Evolutionary conservation across 2,329 filamentous ascomycete genomes (phyloP).

Genomic region (Aspergillus vadensis): DNA sequence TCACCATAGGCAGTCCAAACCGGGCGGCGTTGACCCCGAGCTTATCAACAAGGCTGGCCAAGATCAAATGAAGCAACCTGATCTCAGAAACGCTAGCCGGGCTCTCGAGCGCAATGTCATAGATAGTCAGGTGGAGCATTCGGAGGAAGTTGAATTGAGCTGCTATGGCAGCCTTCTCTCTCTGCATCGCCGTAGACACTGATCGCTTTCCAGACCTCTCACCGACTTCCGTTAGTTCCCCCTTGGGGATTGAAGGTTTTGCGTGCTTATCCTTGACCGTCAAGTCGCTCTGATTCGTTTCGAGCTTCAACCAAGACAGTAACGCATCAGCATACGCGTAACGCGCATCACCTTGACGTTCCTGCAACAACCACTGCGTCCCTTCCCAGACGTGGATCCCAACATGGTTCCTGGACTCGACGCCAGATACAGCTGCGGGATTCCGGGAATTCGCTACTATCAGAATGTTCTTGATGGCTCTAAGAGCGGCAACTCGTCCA

Average conservation of each 20-base stretch:
- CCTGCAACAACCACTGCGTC: slow-evolving; percentile 89
- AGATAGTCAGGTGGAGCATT: slow-evolving; percentile 82
- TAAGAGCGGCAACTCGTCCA: slow-evolving; percentile 66
- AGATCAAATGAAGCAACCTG: slow-evolving; percentile 72
- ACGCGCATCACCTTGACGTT: slow-evolving; percentile 74
- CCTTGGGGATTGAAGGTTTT: slow-evolving; percentile 49
- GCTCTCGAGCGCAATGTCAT: slow-evolving; percentile 78
- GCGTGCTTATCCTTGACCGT: slow-evolving; percentile 61
- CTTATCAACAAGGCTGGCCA: slow-evolving; percentile 71
- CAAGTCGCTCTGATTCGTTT: slow-evolving; percentile 69
- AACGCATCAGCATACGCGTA: slow-evolving; percentile 84
- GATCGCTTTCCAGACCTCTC: slow-evolving; percentile 60
- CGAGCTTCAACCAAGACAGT: slow-evolving; percentile 79
- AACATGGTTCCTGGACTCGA: slow-evolving; percentile 72
- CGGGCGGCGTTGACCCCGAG: slow-evolving; percentile 81
- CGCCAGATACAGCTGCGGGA: slow-evolving; percentile 60
- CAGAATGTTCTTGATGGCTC: slow-evolving; percentile 79
- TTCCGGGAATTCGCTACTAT: slow-evolving; percentile 73
- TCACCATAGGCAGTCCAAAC: slow-evolving; percentile 83
- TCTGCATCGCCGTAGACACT: slow-evolving; percentile 65
- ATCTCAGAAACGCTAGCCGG: slow-evolving; percentile 74
- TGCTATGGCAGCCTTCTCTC: slow-evolving; percentile 59
- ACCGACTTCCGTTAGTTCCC: slow-evolving; percentile 41
- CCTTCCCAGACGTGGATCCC: slow-evolving; percentile 88
- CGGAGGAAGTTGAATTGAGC: slow-evolving; percentile 72